Conservation (phyloP, 139 green algal genomes). For the Asterochloris erici region DNA sequence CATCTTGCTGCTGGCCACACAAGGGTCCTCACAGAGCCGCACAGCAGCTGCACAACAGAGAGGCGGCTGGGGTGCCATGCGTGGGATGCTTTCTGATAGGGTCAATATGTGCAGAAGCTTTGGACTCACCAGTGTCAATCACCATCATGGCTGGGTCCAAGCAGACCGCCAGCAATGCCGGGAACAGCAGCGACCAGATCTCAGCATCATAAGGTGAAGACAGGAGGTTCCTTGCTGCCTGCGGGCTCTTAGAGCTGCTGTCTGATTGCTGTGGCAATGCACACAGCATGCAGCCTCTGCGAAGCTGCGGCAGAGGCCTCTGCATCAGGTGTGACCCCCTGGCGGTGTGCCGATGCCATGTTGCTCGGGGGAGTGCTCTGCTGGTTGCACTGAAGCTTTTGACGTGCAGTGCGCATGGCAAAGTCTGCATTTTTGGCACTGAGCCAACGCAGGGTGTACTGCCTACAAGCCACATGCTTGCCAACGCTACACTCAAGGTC, state of each 20-base stretch:
- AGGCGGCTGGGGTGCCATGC: background rate
- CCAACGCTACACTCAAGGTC: too few species aligned
- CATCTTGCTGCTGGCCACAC: background rate
- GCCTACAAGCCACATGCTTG: too few species aligned
- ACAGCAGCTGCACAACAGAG: background rate
- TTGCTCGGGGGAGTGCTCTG: too few species aligned
- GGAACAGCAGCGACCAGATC: conserved; percentile 45
- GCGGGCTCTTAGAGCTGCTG: too few species aligned
- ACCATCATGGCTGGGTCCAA: conserved; percentile 57
- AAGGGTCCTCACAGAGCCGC: background rate
- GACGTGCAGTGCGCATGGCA: too few species aligned
- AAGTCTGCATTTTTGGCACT: too few species aligned
- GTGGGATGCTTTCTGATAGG: too few species aligned
- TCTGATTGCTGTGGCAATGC: background rate
- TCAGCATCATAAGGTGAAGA: conserved; percentile 40
- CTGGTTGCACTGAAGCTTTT: too few species aligned
- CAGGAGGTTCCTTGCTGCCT: background rate
- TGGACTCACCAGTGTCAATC: conserved; percentile 44
- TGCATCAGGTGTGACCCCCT: background rate
- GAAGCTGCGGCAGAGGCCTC: background rate
- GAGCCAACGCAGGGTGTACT: too few species aligned
- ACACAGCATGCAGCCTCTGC: background rate
- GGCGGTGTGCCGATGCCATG: background rate
- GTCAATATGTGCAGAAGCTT: background rate
- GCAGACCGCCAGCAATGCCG: conserved; percentile 49